These are phyloP conservation scores for Millerozyma miso DNA, from an alignment of 805 yeast genomes.

Conservation along the genomic window DNA sequence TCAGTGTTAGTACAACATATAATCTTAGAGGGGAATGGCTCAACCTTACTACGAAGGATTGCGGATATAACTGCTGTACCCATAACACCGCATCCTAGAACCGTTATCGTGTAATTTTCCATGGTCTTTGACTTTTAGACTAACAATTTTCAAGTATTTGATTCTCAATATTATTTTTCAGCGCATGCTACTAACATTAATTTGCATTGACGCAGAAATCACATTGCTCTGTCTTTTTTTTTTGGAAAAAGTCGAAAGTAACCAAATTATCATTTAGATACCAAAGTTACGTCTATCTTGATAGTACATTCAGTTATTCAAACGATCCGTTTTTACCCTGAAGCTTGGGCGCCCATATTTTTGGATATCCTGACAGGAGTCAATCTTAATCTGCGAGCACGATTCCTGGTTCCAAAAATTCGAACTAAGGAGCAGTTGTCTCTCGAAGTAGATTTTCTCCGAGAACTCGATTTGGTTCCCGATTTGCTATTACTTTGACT, in stretches of 20 bases:
- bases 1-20: constrained; percentile 66
- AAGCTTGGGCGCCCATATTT: neutral
- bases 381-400: neutral
- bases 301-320: neutral
- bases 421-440: neutral
- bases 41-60: constrained; percentile 46
- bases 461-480: too few species aligned
- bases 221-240: neutral
- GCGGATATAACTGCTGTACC: constrained; percentile 91
- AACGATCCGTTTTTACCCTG: neutral
- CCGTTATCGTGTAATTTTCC: constrained; percentile 56
- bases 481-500: too few species aligned
- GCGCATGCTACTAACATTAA: neutral
- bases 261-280: neutral
- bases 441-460: too few species aligned
- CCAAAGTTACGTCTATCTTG: neutral
- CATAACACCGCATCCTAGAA: constrained; percentile 93
- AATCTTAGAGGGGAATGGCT: constrained; percentile 64
- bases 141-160: too few species aligned
- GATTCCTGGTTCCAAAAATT: neutral
- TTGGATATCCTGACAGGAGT: neutral
- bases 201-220: neutral
- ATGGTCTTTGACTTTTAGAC: too few species aligned
- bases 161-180: neutral
- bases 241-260: neutral